phyloP scores from a whole-genome alignment of 495 filamentous ascomycete genomes.

The Bacidia rubella region DNA sequence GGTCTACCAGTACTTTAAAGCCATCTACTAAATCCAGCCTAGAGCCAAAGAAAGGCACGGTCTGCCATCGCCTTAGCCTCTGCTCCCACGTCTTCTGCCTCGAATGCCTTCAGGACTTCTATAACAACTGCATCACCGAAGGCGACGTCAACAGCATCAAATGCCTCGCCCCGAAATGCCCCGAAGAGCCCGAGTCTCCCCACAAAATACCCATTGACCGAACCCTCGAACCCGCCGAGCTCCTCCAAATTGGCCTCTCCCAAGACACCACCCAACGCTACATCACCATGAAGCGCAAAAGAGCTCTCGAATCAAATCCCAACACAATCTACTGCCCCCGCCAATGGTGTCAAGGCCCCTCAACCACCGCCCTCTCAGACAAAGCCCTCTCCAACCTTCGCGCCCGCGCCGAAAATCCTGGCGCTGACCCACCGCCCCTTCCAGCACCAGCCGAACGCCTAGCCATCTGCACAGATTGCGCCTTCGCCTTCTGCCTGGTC shows the following conservation, averaged over 20 bases:
- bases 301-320: constrained; percentile 77
- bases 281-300: constrained; percentile 79
- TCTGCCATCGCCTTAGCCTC: constrained; percentile 61
- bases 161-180: constrained; percentile 65
- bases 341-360: constrained; percentile 79
- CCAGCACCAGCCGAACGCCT: constrained; percentile 47
- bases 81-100: constrained; percentile 90
- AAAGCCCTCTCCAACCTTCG: not conserved
- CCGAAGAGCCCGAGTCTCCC: constrained; percentile 18
- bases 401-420: constrained; percentile 58
- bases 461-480: constrained; percentile 76
- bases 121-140: constrained; percentile 72
- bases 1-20: too few species aligned
- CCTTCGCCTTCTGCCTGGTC: constrained; percentile 77
- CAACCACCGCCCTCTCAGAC: not conserved
- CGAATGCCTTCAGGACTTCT: constrained; percentile 74
- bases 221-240: constrained; percentile 71
- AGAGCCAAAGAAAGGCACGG: constrained; percentile 80
- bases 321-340: constrained; percentile 90
- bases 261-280: constrained; percentile 69
- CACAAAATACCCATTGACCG: constrained; percentile 28
- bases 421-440: constrained; percentile 30
- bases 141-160: constrained; percentile 66
- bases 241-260: constrained; percentile 70
- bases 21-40: constrained; percentile 20